Evolutionary conservation across 176 grass and related monocot species (phyloP).

Genomic region (Raddia guianensis): DNA sequence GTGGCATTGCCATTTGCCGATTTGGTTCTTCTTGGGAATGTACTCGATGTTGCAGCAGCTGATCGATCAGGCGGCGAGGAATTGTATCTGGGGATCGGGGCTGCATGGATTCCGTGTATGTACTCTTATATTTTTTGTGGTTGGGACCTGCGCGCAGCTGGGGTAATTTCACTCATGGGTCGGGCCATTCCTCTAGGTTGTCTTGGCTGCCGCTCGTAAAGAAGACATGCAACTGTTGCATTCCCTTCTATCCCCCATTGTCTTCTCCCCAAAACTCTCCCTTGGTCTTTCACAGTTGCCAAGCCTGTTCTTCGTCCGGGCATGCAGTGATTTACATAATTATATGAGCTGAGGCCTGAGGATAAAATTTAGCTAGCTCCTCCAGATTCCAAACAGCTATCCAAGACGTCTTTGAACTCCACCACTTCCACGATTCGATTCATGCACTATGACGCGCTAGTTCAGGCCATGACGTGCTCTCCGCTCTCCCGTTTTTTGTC

Average conservation of each 20-base stretch:
- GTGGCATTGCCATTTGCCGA: slow-evolving; percentile 42
- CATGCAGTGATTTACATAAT: not conserved
- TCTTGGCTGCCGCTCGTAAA: slow-evolving; percentile 19
- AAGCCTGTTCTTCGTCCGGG: not conserved
- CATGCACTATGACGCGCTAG: slow-evolving; percentile 11
- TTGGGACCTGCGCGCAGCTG: not conserved
- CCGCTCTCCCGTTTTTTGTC: not conserved
- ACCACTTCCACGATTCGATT: not conserved
- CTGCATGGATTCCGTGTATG: slow-evolving; percentile 42
- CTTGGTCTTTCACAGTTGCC: not conserved
- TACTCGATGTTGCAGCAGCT: slow-evolving; percentile 16
- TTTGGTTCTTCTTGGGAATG: slow-evolving; percentile 52
- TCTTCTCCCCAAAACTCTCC: not conserved
- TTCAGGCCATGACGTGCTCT: slow-evolving; percentile 13
- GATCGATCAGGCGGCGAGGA: slow-evolving; percentile 2
- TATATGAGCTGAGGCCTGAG: not conserved
- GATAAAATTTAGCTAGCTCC: not conserved
- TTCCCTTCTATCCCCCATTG: not conserved
- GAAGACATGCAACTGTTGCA: slow-evolving; percentile 40
- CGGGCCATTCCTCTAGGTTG: not conserved
- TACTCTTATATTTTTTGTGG: slow-evolving; percentile 40
- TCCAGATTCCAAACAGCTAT: slow-evolving; percentile 7
- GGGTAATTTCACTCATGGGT: slow-evolving; percentile 18
- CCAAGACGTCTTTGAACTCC: not conserved
- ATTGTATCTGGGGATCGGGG: slow-evolving; percentile 43